These are phyloP conservation scores for Cyclotella distinguenda DNA, from an alignment of 108 stramenopile genomes.

Conservation along the genomic window DNA sequence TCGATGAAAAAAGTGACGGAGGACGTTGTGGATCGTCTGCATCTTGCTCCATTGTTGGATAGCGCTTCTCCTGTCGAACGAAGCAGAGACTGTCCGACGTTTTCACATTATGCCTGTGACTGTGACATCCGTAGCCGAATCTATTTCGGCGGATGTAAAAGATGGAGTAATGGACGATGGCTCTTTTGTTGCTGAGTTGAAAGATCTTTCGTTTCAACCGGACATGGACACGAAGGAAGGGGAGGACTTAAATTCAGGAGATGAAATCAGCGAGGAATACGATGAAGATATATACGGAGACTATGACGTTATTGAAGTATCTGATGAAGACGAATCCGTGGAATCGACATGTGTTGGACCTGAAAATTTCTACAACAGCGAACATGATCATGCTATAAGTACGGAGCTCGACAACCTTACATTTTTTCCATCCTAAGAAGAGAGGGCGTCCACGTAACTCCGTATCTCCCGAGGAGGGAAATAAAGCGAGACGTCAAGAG, in stretches of 20 bases:
- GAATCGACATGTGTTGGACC: neutral
- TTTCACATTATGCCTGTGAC: slow-evolving; percentile 10
- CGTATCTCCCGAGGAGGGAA: no score
- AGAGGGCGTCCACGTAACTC: no score
- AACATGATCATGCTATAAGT: no score
- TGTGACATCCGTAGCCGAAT: neutral
- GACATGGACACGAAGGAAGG: neutral
- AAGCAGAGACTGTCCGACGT: slow-evolving; percentile 21
- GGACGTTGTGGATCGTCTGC: slow-evolving; percentile 17
- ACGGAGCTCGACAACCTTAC: no score
- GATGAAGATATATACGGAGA: slow-evolving; percentile 15
- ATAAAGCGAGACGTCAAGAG: no score
- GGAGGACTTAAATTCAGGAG: neutral
- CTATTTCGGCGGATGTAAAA: neutral
- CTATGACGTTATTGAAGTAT: slow-evolving; percentile 8
- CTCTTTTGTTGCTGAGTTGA: no score
- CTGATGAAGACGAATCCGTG: slow-evolving; percentile 7
- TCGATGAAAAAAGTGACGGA: neutral
- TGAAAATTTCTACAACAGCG: neutral
- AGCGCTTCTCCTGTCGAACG: slow-evolving; percentile 2
- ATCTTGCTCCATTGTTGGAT: slow-evolving; percentile 16
- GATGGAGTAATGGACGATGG: no score
- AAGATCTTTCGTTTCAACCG: no score
- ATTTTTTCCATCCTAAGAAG: no score
- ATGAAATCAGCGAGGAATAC: slow-evolving; percentile 19